Evolutionary conservation across 1,139 yeast species (phyloP).

Genomic region (Sugiyamaella neomexicana): DNA sequence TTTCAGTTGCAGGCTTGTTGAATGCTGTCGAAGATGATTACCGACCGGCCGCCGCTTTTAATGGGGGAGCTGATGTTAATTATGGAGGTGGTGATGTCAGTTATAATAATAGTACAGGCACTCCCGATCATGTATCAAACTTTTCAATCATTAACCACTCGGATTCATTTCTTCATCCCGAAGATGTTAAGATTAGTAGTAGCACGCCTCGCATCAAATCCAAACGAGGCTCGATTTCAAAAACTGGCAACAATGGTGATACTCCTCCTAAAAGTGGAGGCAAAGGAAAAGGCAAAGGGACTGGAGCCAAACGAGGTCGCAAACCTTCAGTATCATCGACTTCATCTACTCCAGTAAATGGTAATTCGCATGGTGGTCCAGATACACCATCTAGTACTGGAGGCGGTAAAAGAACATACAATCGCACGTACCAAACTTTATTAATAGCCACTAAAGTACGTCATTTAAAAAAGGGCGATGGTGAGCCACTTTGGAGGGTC

Average conservation of each 20-base stretch:
- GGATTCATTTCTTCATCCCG: slow-evolving; percentile 7
- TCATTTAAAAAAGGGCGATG: slow-evolving; percentile 85
- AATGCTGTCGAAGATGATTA: slow-evolving; percentile 9
- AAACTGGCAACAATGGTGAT: background rate
- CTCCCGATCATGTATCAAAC: background rate
- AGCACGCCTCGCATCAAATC: background rate
- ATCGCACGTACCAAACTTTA: slow-evolving; percentile 34
- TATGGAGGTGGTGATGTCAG: background rate
- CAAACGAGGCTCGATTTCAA: slow-evolving; percentile 5
- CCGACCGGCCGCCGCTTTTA: background rate
- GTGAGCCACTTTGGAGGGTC: slow-evolving; percentile 85
- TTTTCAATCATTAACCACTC: slow-evolving; percentile 4
- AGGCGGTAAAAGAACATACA: slow-evolving; percentile 20
- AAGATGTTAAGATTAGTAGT: background rate
- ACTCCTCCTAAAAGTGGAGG: slow-evolving; percentile 9
- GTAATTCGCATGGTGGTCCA: background rate
- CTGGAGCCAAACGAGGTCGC: slow-evolving; percentile 2
- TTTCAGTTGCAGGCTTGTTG: slow-evolving; percentile 14
- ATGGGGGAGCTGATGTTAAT: too few species aligned
- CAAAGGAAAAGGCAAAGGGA: slow-evolving; percentile 1
- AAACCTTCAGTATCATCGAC: background rate
- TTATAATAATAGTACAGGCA: background rate
- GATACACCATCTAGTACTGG: slow-evolving; percentile 1
- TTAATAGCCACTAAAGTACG: slow-evolving; percentile 48
- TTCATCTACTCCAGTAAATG: too few species aligned